These are phyloP conservation scores for Aspergillus homomorphus DNA, from an alignment of 495 filamentous ascomycete species.

Conservation along the genomic window DNA sequence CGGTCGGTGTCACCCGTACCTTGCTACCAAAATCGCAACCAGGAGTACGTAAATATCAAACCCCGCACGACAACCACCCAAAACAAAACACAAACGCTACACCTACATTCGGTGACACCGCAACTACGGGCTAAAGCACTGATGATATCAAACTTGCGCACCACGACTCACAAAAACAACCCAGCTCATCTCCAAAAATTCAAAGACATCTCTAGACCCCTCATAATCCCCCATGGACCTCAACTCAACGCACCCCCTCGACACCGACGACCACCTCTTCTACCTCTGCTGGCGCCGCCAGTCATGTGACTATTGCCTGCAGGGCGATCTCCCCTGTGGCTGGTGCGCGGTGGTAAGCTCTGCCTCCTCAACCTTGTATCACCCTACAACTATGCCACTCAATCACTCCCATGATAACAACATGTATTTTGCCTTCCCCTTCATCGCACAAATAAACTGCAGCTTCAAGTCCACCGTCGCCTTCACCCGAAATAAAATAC, in stretches of 20 bases:
- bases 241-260: background rate
- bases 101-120: background rate
- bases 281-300: slow-evolving; percentile 45
- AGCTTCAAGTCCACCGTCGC: no score
- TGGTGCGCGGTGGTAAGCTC: slow-evolving; percentile 54
- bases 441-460: background rate
- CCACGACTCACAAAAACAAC: background rate
- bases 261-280: slow-evolving; percentile 33
- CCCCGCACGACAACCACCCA: slow-evolving; percentile 5
- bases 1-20: background rate
- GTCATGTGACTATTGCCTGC: slow-evolving; percentile 42
- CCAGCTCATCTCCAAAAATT: background rate
- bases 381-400: background rate
- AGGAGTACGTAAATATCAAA: background rate
- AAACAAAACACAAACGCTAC: background rate
- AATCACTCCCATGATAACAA: slow-evolving; percentile 4
- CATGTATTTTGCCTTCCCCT: background rate
- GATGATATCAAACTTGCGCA: background rate
- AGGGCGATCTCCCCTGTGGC: slow-evolving; percentile 42
- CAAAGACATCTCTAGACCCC: background rate
- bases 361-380: background rate
- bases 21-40: background rate
- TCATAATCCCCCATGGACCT: background rate
- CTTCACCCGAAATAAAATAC: background rate
- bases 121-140: background rate